Evolutionary conservation across 352 stramenopile genomes (phyloP), one percentile per base, ranked within the genome.

Genomic region (Phytophthora tubulina): DNA sequence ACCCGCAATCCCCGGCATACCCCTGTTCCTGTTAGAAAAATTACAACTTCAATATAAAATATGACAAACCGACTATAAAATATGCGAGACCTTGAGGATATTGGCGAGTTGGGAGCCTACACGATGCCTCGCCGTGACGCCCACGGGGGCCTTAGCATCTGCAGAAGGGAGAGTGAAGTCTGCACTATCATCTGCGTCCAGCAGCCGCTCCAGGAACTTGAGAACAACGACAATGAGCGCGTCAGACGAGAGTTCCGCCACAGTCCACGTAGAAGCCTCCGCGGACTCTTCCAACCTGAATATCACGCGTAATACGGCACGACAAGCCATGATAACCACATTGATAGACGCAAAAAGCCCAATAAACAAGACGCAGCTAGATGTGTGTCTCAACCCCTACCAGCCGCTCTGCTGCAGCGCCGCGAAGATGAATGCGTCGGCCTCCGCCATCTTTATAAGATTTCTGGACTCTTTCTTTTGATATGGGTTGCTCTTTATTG

Each of bases 1-100:
- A 97, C 0, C 91, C 89, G 58, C 88, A 96, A 53, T 97, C 89
- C 14, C 88, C 87, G 17, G 76, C 79, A 66, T 93, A 97, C 4
- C 91, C 91, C 11, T 94, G 73, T 31, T 92, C 83, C 88, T 95
- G 49, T 1, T 35, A 36, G 38, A 36, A 35, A 45, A 53, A 42
- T 35, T 50, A 75, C 17, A 41, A 49, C 21, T 27, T 60, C 21
- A 21, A 31, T 32, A 38, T 48, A 14, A 48, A 56, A 51, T 32
- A 15, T 56, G 50, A 58, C 41, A 54, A 51, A 27, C n/a, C 6
- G 6, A 54, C 36, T 15, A 67, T 51, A 45, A 67, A 56, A 39
- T 45, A 30, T 42, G 32, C 61, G 39, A 31, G 36, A 93, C 88
- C 76, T 97, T 96, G 31, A 97, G 55, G 14, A 84, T 84, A 39